Evolutionary conservation across 306 rosid genomes (phyloP), one percentile per base, ranked within the genome.

Genomic region (Prunus mongolica): DNA sequence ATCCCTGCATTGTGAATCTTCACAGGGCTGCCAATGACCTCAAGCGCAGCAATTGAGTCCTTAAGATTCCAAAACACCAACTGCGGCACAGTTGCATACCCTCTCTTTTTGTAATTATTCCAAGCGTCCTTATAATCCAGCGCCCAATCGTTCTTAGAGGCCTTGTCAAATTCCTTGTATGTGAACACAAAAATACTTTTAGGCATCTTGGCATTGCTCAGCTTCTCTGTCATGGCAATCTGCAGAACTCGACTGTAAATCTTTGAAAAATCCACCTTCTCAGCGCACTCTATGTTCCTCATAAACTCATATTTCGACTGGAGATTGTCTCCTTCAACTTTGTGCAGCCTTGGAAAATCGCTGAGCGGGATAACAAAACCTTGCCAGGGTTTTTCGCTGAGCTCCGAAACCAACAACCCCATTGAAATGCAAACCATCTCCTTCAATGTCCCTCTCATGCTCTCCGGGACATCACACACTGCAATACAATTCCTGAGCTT

Each of bases 391-490:
- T 12, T 24, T 47, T 68, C 57, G 12, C 44, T 14, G 11, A 68
- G 54, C 12, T 68, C 57, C 4, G 41, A 68, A 68, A 68, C 25
- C 72, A 68, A 68, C 27, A 68, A 68, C 22, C 72, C 72, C 41
- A 68, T 68, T 47, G 41, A 13, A 16, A 68, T 7, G 27, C 57
- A 68, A 15, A 28, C 6, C n/a, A 9, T 27, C 34, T 67, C 72
- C 56, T 45, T 24, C 1, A 12, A 20, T 13, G 50, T 12, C 56
- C 69, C 51, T 38, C 50, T n/a, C 50, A 38, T 38, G 28, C 18
- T 4, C 7, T 14, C 16, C 12, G 13, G 27, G 19, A 68, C 27
- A 49, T 68, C 72, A 47, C 72, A 68, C 3, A 68, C 57, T 2
- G 72, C 38, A 3, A 68, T 25, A 47, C 72, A 47, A 13, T 46